Evolutionary conservation across 2,329 filamentous ascomycete genomes (phyloP), one percentile per base, ranked within the genome.

Genomic region (Fusarium papillatum): DNA sequence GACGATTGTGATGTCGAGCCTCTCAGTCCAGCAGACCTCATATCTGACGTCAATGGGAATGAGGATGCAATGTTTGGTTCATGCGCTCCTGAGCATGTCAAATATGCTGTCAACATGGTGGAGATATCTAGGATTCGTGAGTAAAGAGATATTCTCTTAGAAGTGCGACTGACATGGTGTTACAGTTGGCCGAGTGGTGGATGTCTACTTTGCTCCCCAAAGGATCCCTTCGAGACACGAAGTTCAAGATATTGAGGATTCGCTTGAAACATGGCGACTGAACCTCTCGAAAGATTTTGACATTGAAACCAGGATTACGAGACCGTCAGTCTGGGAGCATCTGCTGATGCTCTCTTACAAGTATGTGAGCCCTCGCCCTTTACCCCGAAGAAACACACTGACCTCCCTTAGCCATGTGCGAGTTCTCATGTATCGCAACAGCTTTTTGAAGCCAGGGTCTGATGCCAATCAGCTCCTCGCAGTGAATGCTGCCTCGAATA

Each of bases 1-100:
- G 83, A 85, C 38, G 83, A 85, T 66, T 85, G 83, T 60, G 83
- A 85, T 34, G 82, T 84, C 60, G 83, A 85, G 69, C 80, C 81
- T 0, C 69, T 85, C 7, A 79, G 73, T 11, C 68, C 78, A 0
- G 67, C 77, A 19, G 84, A 85, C 64, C 72, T 85, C 3, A 80
- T 82, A n/a, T 80, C 80, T 2, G 81, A 83, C 50, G 70, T 74
- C 8, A 71, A 77, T 5, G 74, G 74, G 29, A 63, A 70, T 5
- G 61, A 74, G 13, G 64, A 75, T 10, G 78, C 79, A 2, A 53
- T 71, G 2, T 82, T 84, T 70, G 82, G 83, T 10, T 78, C 79
- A 10, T 81, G 80, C 24, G 71, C 80, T 36, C 67, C 80, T 7
- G 82, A 85, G 57, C 83, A 85, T 63, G 75, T 84, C 5, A 79